Conservation (phyloP, 306 rosid species). For the Argentina anserina region DNA sequence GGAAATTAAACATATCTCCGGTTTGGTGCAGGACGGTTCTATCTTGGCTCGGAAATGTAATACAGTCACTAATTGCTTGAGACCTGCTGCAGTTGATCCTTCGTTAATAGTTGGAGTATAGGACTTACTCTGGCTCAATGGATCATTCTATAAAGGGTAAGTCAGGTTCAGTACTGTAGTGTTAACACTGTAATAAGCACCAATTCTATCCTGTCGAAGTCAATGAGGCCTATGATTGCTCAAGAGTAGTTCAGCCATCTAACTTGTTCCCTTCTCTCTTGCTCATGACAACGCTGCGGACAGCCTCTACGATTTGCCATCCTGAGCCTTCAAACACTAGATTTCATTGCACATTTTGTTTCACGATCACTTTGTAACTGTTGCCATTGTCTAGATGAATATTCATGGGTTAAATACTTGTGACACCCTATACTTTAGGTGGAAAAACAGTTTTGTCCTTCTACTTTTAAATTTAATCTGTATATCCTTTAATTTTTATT, state of each 20-base stretch:
- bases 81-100: constrained; percentile 88
- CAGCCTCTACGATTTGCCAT: no score
- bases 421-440: no score
- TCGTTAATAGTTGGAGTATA: constrained; percentile 89
- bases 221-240: not conserved
- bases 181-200: constrained; percentile 1
- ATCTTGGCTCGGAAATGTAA: constrained; percentile 87
- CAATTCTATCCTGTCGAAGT: not conserved
- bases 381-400: no score
- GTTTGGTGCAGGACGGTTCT: constrained; percentile 69
- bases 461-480: no score
- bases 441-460: no score
- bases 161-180: not conserved
- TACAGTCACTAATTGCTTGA: constrained; percentile 57
- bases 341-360: no score
- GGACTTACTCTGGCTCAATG: constrained; percentile 97
- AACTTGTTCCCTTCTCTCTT: constrained; percentile 7
- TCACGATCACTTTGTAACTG: no score
- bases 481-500: no score
- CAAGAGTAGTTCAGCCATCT: not conserved
- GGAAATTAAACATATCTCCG: constrained; percentile 4
- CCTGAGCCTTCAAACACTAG: no score
- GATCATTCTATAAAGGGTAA: constrained; percentile 77
- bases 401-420: no score
- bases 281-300: no score